Percentiles rank a stretch among this genome's conserved stretches.
phyloP scores from a whole-genome alignment of 2,329 filamentous ascomycete species.

The Xylaria polymorpha region DNA sequence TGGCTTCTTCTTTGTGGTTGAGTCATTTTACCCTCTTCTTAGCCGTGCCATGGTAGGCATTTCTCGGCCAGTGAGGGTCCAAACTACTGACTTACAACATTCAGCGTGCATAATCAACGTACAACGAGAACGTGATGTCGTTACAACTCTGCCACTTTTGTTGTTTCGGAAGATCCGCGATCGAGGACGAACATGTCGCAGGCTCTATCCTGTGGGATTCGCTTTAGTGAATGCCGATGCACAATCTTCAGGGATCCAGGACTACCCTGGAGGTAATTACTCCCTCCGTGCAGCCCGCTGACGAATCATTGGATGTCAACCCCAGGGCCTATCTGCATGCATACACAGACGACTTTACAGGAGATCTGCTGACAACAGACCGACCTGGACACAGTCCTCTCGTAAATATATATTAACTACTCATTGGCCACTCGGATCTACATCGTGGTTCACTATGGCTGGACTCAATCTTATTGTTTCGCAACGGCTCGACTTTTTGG shows the following conservation, averaged over 20 bases:
- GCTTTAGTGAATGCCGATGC: neutral
- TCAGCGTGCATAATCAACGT: constrained; percentile 13
- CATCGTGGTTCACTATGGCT: neutral
- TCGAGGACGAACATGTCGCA: neutral
- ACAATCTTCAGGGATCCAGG: neutral
- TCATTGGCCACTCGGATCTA: neutral
- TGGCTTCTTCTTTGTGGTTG: constrained; percentile 1
- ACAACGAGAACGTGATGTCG: constrained; percentile 8
- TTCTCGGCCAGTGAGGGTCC: constrained; percentile 5
- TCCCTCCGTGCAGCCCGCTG: no score
- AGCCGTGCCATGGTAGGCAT: neutral
- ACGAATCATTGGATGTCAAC: no score
- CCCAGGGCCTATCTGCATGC: no score
- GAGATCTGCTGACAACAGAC: no score
- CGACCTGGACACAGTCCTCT: no score
- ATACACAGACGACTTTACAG: no score
- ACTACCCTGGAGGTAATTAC: neutral
- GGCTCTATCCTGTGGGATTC: neutral
- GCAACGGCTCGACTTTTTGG: neutral
- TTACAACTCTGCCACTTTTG: neutral
- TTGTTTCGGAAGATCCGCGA: neutral
- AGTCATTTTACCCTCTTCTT: constrained; percentile 24
- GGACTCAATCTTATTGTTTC: neutral
- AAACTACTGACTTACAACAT: constrained; percentile 1
- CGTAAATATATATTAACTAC: neutral